These are phyloP conservation scores for Knoxia roxburghii DNA, from an alignment of 257 asterid species.

Conservation along the genomic window DNA sequence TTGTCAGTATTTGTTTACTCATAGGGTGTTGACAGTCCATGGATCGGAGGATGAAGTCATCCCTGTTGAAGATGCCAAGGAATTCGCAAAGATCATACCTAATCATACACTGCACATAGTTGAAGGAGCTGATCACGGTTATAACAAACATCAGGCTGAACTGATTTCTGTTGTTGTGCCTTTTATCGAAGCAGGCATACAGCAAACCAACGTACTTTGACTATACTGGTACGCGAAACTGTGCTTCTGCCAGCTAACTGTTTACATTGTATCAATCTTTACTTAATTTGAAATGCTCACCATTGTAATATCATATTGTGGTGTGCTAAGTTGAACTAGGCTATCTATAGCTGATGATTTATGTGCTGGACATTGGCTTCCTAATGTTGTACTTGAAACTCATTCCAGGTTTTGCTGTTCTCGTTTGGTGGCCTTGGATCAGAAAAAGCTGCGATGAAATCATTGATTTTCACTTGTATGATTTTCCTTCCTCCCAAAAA, in stretches of 20 bases:
- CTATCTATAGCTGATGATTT: no score
- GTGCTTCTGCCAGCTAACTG: not conserved
- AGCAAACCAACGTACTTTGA: conserved; percentile 17
- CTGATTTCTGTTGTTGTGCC: conserved; percentile 34
- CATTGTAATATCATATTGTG: no score
- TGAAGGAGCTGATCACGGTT: conserved; percentile 57
- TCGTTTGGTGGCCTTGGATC: no score
- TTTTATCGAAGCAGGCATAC: conserved; percentile 47
- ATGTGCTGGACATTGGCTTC: no score
- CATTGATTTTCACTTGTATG: no score
- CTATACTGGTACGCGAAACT: conserved; percentile 12
- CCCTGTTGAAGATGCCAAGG: conserved; percentile 54
- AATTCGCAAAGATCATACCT: conserved; percentile 52
- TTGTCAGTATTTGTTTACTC: not conserved
- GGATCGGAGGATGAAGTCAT: conserved; percentile 57
- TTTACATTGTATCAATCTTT: not conserved
- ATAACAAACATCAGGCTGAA: conserved; percentile 48
- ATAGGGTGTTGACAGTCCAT: conserved; percentile 66
- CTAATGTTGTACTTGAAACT: no score
- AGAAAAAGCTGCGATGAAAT: no score
- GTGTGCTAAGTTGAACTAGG: no score
- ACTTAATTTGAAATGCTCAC: not conserved
- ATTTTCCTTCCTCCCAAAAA: no score
- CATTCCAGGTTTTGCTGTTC: no score
- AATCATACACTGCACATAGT: conserved; percentile 47